Evolutionary conservation across 1,284 basidiomycete species (phyloP).

Genomic region (Agroathelia rolfsii): DNA sequence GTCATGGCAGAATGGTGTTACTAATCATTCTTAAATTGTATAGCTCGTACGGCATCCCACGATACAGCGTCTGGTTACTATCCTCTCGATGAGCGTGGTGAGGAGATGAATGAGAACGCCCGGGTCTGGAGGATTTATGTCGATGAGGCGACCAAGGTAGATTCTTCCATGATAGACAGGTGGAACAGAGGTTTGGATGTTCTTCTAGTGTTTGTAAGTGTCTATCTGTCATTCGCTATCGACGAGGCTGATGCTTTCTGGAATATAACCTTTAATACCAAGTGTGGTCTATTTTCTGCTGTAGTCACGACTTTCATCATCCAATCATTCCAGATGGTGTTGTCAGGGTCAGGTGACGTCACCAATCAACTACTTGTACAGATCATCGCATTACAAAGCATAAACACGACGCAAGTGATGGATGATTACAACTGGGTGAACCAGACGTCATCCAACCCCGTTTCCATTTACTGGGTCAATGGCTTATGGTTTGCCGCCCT

Average conservation of each 20-base stretch:
- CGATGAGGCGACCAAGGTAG: constrained; percentile 26
- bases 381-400: constrained; percentile 19
- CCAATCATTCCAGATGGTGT: constrained; percentile 27
- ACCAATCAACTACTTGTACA: constrained; percentile 25
- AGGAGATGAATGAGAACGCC: constrained; percentile 13
- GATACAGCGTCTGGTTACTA: too few relatives aligned
- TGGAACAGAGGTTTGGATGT: constrained; percentile 31
- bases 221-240: background rate
- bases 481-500: constrained; percentile 34
- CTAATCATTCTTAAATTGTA: too few relatives aligned
- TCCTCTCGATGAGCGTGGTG: too few relatives aligned
- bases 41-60: too few relatives aligned
- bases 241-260: too few relatives aligned
- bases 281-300: constrained; percentile 38
- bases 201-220: constrained; percentile 33
- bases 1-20: too few relatives aligned
- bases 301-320: constrained; percentile 36
- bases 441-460: constrained; percentile 1
- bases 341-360: constrained; percentile 24
- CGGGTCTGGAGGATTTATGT: constrained; percentile 30
- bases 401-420: constrained; percentile 9
- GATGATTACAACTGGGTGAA: background rate
- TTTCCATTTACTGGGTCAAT: constrained; percentile 34
- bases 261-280: constrained; percentile 2
- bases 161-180: constrained; percentile 24